Percentiles rank a stretch among this genome's conserved stretches.
Evolutionary conservation across 495 filamentous ascomycete genomes (phyloP).

Genomic region (Neurospora sp.): DNA sequence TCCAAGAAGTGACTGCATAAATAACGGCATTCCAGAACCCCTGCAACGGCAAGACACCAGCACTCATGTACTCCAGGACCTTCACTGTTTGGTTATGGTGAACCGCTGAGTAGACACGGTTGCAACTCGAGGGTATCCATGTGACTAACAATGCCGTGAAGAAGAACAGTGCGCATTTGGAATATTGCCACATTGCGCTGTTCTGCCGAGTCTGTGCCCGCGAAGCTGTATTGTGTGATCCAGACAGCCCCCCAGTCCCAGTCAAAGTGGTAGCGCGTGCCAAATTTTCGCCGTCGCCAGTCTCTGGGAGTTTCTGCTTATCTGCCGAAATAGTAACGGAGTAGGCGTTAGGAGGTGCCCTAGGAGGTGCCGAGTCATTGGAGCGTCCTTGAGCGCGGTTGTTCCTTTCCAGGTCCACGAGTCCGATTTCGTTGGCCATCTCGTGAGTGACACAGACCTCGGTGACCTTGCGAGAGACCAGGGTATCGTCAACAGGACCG

Average conservation of each 20-base stretch:
- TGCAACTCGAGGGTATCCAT: slow-evolving; percentile 77
- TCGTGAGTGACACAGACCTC: slow-evolving; percentile 43
- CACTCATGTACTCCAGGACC: slow-evolving; percentile 56
- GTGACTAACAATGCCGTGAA: slow-evolving; percentile 73
- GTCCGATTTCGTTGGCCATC: slow-evolving; percentile 16
- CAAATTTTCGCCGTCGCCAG: not conserved
- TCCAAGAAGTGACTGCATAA: slow-evolving; percentile 57
- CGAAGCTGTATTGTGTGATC: slow-evolving; percentile 13
- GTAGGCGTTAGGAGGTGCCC: slow-evolving; percentile 20
- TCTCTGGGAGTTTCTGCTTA: not conserved
- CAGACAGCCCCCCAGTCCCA: not conserved
- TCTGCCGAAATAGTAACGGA: slow-evolving; percentile 39
- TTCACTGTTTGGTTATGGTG: slow-evolving; percentile 43
- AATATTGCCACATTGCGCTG: slow-evolving; percentile 64
- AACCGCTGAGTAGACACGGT: slow-evolving; percentile 62
- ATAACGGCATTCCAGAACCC: slow-evolving; percentile 84
- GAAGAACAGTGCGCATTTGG: slow-evolving; percentile 77
- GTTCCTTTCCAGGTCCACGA: slow-evolving; percentile 12
- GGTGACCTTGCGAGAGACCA: slow-evolving; percentile 46
- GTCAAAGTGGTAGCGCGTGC: not conserved
- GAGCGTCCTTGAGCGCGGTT: not conserved
- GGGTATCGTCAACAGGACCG: slow-evolving; percentile 18
- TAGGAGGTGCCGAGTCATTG: slow-evolving; percentile 1
- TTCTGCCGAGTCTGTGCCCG: slow-evolving; percentile 9
- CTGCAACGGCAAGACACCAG: slow-evolving; percentile 71